Base-by-base conservation (phyloP, 2,329 filamentous ascomycete genomes). In the Bipolaris bicolor region DNA sequence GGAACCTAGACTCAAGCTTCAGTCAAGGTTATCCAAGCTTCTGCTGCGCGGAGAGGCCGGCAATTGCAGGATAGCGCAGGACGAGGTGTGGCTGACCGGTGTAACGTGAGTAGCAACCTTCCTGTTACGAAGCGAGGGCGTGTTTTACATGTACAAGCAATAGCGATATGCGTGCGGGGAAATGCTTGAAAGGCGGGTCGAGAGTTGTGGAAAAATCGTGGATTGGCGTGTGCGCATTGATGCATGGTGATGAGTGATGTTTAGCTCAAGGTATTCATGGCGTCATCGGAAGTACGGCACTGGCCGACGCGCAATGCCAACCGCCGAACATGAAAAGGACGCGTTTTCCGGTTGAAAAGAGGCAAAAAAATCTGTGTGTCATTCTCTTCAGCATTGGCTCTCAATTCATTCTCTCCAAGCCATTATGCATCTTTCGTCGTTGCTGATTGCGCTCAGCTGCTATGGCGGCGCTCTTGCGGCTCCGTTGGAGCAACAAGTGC, bases 401-500 rank as follows among this genome's bases (percentile, higher is more conserved):
- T 53, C 54, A 58, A 54, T 64, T 56, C 57, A 20, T 54, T 58
- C 64, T 60, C 66, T 65, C 22, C 62, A 62, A 45, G 22, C 36
- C 54, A 57, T 34, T 33, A 76, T 75, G 73, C 68, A 69, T 71
- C 54, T 72, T 37, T 62, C 69, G 7, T 65, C 66, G 41, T 59
- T 70, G 52, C 49, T 75, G 31, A 59, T 69, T 22, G 60, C 37
- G 70, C 78, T 67, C 69, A 67, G 50, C 69, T 55, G 63, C 45
- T 73, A 66, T 39, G 57, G 46, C 46, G n/a, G 61, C 57, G 64
- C 54, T 33, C 60, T 64, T 52, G 66, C 67, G 7, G 73, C 68
- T 24, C 70, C 75, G 1, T 64, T 69, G 55, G 74, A 76, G 26
- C 78, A 79, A 57, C 71, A 77, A 56, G 70, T 76, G 51, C 76